Conservation (phyloP, 1,284 basidiomycete genomes). For the Malassezia cuniculi region DNA sequence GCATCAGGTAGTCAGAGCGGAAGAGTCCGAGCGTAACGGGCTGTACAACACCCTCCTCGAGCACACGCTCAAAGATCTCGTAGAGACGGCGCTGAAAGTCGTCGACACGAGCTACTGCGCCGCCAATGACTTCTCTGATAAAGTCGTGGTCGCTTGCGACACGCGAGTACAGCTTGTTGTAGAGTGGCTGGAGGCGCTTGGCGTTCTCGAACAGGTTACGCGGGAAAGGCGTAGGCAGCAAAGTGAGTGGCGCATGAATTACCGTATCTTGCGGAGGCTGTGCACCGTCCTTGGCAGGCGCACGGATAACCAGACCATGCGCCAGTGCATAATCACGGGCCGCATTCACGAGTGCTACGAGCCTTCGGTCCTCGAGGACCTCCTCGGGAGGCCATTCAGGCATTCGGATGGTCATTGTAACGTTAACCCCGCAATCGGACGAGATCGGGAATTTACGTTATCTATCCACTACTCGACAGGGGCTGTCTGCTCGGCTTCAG, state of each 20-base stretch:
- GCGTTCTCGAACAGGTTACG: constrained; percentile 59
- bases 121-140: constrained; percentile 68
- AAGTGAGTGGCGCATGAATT: constrained; percentile 75
- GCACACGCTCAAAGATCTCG: constrained; percentile 64
- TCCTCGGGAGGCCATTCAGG: constrained; percentile 10
- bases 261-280: constrained; percentile 50
- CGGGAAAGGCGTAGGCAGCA: constrained; percentile 79
- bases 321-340: constrained; percentile 62
- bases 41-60: constrained; percentile 47
- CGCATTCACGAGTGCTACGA: neutral
- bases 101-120: constrained; percentile 67
- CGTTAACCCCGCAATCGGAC: neutral
- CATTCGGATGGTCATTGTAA: too few species aligned
- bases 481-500: neutral
- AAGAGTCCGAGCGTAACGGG: constrained; percentile 80
- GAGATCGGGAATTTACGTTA: neutral
- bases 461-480: neutral
- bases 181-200: constrained; percentile 58
- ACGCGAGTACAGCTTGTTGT: constrained; percentile 73
- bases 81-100: constrained; percentile 74
- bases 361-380: neutral
- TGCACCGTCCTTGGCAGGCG: constrained; percentile 48
- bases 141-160: constrained; percentile 70
- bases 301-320: constrained; percentile 71
- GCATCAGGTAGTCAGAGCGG: constrained; percentile 87